Base-by-base conservation (phyloP, 1,284 basidiomycete genomes). In the Trichosporon inkin region DNA sequence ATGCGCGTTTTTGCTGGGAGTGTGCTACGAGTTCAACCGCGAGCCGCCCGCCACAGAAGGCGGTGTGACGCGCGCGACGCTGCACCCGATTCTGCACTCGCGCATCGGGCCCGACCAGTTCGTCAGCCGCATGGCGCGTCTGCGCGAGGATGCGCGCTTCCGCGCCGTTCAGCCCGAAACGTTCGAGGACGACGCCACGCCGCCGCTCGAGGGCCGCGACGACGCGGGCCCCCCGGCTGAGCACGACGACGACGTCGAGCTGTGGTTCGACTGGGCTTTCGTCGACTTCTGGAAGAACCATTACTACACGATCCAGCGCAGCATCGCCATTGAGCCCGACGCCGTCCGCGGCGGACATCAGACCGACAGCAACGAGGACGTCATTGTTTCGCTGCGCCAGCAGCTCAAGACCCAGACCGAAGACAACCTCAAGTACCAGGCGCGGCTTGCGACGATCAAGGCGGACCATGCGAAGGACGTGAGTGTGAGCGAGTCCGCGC, bases 271-370 rank as follows among this genome's bases (percentile, higher is more conserved):
- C 74, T 98, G 93, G 92, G 84, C 87, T 2, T 99, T 98, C 78
- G 87, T 97, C n/a, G 95, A 99, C 76, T 99, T 98, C 74, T 94
- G 92, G 88, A 97, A 98, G 79, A 92, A 91, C 56, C 93, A 95
- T 72, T 95, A 92, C 70, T 90, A 82, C 65, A 81, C 81, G 1
- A 81, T 83, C 17, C 82, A 83, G 66, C 73, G 81, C 37, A 77
- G 80, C 0, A 82, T 83, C 60, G 78, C 82, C 2, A 71, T 81
- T 24, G 81, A 82, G 57, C 82, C 82, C 1, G 80, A 80, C 58
- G 75, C 79, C 1, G 76, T 75, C 11, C 68, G 73, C 38, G 75
- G 74, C 13, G 66, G 75, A 22, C 63, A 69, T 22, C 67, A 66
- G 85, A 85, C 85, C 1, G 88, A 88, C 70, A 88, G 84, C 67